Percentiles rank a stretch among this genome's conserved stretches.
These are phyloP conservation scores for Rhodotorula taiwanensis DNA, from an alignment of 768 basidiomycete species.

Conservation along the genomic window DNA sequence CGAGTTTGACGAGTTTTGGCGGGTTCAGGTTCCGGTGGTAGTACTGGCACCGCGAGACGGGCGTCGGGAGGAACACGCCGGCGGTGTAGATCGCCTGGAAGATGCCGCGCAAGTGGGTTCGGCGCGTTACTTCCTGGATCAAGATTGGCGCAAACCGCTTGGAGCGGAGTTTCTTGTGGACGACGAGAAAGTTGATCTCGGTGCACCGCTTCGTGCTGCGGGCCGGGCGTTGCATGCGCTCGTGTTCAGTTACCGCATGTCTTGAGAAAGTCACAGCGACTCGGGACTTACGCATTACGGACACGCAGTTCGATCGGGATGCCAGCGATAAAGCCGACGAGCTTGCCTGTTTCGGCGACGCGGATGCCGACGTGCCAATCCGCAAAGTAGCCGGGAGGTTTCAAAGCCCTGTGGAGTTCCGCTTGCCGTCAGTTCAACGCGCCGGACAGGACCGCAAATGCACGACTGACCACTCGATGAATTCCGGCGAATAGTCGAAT, in stretches of 20 bases:
- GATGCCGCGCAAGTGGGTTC: conserved; percentile 76
- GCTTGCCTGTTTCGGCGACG: conserved; percentile 62
- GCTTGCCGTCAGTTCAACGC: not conserved
- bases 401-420: conserved; percentile 64
- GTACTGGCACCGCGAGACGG: conserved; percentile 74
- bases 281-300: conserved; percentile 68
- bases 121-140: conserved; percentile 94
- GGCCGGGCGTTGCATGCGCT: too few species aligned
- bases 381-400: conserved; percentile 81
- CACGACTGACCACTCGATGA: conserved; percentile 66
- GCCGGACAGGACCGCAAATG: not conserved
- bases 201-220: conserved; percentile 61
- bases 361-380: conserved; percentile 97
- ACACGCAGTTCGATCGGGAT: conserved; percentile 81
- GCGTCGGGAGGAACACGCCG: conserved; percentile 87
- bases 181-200: conserved; percentile 96
- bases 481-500: conserved; percentile 91
- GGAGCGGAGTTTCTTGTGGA: conserved; percentile 93
- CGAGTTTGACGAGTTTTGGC: conserved; percentile 80
- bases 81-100: conserved; percentile 98
- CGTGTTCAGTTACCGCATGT: too few species aligned
- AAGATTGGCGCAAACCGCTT: conserved; percentile 91
- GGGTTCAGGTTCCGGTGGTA: conserved; percentile 87
- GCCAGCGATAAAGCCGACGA: conserved; percentile 94
- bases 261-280: too few species aligned